These are phyloP conservation scores for Lachnellula suecica DNA, from an alignment of 2,329 filamentous ascomycete genomes.

Conservation along the genomic window DNA sequence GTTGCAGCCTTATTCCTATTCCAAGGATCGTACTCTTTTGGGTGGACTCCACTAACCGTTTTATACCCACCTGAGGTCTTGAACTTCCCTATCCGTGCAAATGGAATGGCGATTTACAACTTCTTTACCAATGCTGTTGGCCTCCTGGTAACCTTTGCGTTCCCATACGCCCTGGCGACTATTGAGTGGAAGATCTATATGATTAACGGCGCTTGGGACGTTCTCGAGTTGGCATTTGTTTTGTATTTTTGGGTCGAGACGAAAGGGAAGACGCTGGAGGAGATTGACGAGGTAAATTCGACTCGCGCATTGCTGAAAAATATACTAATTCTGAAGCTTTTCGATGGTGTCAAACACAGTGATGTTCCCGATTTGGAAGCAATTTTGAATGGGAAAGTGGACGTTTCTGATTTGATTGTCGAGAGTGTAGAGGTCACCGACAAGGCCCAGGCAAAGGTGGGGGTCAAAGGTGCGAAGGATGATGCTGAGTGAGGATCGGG, in stretches of 20 bases:
- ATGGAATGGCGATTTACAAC: constrained; percentile 41
- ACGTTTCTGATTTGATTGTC: not conserved
- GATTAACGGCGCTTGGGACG: constrained; percentile 19
- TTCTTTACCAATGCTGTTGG: constrained; percentile 29
- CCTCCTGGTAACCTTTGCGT: constrained; percentile 38
- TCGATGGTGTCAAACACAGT: constrained; percentile 34
- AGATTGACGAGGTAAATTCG: constrained; percentile 34
- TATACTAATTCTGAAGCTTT: constrained; percentile 8
- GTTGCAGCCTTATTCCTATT: constrained; percentile 52
- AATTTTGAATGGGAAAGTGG: not conserved
- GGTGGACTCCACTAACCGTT: constrained; percentile 47
- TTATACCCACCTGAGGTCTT: constrained; percentile 48
- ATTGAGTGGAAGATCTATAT: constrained; percentile 20
- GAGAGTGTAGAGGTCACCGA: not conserved
- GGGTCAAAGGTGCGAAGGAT: too few relatives aligned
- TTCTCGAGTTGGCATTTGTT: constrained; percentile 44
- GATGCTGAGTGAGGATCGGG: too few relatives aligned
- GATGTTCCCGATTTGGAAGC: constrained; percentile 8
- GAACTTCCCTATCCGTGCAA: constrained; percentile 47
- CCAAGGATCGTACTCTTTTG: constrained; percentile 49
- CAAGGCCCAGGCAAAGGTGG: too few relatives aligned
- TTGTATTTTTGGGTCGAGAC: constrained; percentile 39
- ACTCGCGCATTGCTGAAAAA: not conserved
- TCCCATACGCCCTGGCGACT: constrained; percentile 40
- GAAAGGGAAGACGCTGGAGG: constrained; percentile 38